These are phyloP conservation scores for Cordyceps cicadae DNA, from an alignment of 2,329 filamentous ascomycete genomes.

Conservation along the genomic window DNA sequence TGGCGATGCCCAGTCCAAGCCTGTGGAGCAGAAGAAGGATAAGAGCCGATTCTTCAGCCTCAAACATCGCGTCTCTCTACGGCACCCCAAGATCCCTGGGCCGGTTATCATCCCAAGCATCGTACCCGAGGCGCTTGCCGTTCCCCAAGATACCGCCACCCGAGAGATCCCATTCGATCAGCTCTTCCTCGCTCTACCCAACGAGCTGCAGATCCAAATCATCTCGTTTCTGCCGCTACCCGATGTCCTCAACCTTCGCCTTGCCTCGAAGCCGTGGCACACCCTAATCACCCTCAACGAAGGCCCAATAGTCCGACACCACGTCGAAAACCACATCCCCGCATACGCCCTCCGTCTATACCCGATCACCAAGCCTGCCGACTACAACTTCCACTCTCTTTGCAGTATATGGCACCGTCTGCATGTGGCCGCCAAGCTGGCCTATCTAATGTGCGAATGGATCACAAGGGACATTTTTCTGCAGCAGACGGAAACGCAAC, in stretches of 20 bases:
- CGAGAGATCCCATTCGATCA: conserved; percentile 42
- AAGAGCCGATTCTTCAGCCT: conserved; percentile 35
- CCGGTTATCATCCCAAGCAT: conserved; percentile 13
- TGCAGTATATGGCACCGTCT: conserved; percentile 59
- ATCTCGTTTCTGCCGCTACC: conserved; percentile 51
- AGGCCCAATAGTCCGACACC: conserved; percentile 51
- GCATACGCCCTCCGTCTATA: conserved; percentile 53
- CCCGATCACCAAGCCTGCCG: conserved; percentile 38
- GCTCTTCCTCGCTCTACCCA: conserved; percentile 50
- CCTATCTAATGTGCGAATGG: conserved; percentile 54
- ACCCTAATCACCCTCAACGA: conserved; percentile 53
- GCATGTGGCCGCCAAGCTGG: conserved; percentile 55
- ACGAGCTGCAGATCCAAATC: conserved; percentile 55
- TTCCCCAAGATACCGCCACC: conserved; percentile 10
- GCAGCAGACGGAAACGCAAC: conserved; percentile 46
- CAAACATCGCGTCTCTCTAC: conserved; percentile 30
- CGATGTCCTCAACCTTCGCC: conserved; percentile 50
- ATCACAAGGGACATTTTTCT: conserved; percentile 59
- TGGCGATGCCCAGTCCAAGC: conserved; percentile 22
- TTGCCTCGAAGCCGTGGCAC: conserved; percentile 52
- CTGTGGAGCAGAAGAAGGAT: conserved; percentile 30
- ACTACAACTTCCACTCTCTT: conserved; percentile 51
- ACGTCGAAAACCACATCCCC: conserved; percentile 51
- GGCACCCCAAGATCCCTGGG: conserved; percentile 23
- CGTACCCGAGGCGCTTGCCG: background rate